phyloP scores from a whole-genome alignment of 2,329 filamentous ascomycete species.

The Teratosphaeria viscida region DNA sequence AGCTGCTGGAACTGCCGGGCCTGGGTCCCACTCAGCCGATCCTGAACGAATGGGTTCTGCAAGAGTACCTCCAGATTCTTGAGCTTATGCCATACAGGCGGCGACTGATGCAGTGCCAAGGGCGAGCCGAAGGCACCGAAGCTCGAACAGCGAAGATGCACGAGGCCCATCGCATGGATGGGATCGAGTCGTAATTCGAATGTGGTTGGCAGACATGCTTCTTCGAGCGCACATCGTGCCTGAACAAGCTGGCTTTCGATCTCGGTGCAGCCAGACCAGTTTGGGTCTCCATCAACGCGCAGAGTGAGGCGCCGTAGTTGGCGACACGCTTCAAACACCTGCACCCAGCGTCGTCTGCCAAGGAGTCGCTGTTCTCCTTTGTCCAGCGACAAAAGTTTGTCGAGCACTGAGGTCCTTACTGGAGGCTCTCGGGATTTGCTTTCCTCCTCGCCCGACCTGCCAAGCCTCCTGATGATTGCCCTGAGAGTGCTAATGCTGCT shows the following conservation, averaged over 20 bases:
- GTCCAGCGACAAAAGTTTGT: background rate
- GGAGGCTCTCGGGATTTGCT: background rate
- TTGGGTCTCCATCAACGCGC: slow-evolving; percentile 17
- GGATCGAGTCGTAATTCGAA: slow-evolving; percentile 15
- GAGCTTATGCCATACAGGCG: slow-evolving; percentile 17
- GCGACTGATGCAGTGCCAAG: background rate
- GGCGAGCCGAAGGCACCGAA: slow-evolving; percentile 15
- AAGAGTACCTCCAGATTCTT: slow-evolving; percentile 20
- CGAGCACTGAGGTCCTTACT: background rate
- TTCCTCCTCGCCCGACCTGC: background rate
- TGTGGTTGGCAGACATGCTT: slow-evolving; percentile 9
- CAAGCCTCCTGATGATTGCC: background rate
- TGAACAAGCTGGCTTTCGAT: slow-evolving; percentile 17
- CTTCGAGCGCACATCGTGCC: slow-evolving; percentile 21
- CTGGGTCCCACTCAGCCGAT: slow-evolving; percentile 12
- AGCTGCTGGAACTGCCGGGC: slow-evolving; percentile 19
- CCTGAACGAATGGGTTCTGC: slow-evolving; percentile 12
- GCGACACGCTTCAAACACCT: slow-evolving; percentile 12
- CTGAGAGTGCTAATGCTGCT: background rate
- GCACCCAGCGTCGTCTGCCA: slow-evolving; percentile 9
- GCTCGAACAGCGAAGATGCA: slow-evolving; percentile 24
- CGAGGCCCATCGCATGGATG: slow-evolving; percentile 22
- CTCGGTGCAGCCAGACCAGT: slow-evolving; percentile 19
- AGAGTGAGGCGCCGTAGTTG: slow-evolving; percentile 13
- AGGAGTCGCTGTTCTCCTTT: background rate